Percentiles rank a stretch among this genome's conserved stretches.
Conservation (phyloP, 176 grass and related monocot genomes). For the Oryza coarctata region DNA sequence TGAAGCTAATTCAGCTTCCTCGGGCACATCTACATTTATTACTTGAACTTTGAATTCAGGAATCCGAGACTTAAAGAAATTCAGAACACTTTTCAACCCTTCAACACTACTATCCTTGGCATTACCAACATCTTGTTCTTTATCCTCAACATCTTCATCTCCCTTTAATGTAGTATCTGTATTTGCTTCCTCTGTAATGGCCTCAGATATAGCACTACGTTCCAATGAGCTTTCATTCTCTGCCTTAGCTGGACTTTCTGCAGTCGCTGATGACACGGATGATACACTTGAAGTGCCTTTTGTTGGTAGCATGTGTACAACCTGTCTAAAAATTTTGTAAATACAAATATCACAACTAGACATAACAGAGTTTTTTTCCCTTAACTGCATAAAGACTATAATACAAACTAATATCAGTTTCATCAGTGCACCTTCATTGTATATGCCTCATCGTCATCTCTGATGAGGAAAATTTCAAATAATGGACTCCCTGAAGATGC, state of each 20-base stretch:
- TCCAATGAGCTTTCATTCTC: conserved; percentile 38
- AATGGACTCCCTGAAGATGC: conserved; percentile 79
- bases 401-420: conserved; percentile 25
- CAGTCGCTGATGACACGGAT: conserved; percentile 22
- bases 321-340: conserved; percentile 70
- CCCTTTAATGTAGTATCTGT: conserved; percentile 37
- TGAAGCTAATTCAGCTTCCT: conserved; percentile 60
- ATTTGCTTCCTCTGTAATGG: conserved; percentile 27
- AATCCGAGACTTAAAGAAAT: conserved; percentile 77
- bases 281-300: conserved; percentile 58
- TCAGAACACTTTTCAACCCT: conserved; percentile 63
- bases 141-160: conserved; percentile 43
- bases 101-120: conserved; percentile 55
- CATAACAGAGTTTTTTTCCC: conserved; percentile 4
- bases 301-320: conserved; percentile 65
- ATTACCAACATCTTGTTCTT: conserved; percentile 35
- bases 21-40: conserved; percentile 48
- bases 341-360: conserved; percentile 45
- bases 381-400: conserved; percentile 24
- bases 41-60: conserved; percentile 78
- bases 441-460: conserved; percentile 61
- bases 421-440: conserved; percentile 70
- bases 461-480: conserved; percentile 89
- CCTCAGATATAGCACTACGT: conserved; percentile 34
- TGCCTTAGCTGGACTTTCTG: conserved; percentile 42